These are phyloP conservation scores for Aspergillus sclerotioniger DNA, from an alignment of 495 filamentous ascomycete species.

Conservation along the genomic window DNA sequence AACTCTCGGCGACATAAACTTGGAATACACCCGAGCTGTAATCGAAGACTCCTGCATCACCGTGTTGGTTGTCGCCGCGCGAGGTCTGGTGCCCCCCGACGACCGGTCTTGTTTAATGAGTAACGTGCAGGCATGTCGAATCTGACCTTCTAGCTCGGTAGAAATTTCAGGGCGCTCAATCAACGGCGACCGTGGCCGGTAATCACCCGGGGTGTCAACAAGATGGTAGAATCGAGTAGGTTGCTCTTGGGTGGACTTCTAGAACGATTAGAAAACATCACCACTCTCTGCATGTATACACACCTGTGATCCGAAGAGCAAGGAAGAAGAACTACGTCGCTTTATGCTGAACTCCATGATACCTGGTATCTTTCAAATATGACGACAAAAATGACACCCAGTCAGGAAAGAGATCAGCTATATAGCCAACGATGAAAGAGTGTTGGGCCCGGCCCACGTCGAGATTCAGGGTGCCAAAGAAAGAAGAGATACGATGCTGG, in stretches of 20 bases:
- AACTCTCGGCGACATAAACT: slow-evolving; percentile 9
- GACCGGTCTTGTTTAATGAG: slow-evolving; percentile 23
- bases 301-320: slow-evolving; percentile 18
- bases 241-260: slow-evolving; percentile 23
- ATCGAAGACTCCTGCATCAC: background rate
- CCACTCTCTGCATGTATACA: background rate
- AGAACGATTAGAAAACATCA: background rate
- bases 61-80: background rate
- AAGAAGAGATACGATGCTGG: background rate
- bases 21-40: slow-evolving; percentile 14
- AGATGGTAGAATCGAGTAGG: slow-evolving; percentile 21
- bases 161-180: slow-evolving; percentile 21
- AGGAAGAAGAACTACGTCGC: slow-evolving; percentile 18
- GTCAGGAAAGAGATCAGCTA: background rate
- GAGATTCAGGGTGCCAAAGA: background rate
- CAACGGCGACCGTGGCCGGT: slow-evolving; percentile 8
- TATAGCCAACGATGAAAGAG: background rate
- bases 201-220: slow-evolving; percentile 13
- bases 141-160: slow-evolving; percentile 15
- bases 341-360: slow-evolving; percentile 15
- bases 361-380: background rate
- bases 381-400: background rate
- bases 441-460: background rate
- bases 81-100: background rate
- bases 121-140: slow-evolving; percentile 20